Percentiles rank a stretch among this genome's conserved stretches.
Conservation (phyloP, 345 rosid genomes). For the Eucalyptus decipiens region DNA sequence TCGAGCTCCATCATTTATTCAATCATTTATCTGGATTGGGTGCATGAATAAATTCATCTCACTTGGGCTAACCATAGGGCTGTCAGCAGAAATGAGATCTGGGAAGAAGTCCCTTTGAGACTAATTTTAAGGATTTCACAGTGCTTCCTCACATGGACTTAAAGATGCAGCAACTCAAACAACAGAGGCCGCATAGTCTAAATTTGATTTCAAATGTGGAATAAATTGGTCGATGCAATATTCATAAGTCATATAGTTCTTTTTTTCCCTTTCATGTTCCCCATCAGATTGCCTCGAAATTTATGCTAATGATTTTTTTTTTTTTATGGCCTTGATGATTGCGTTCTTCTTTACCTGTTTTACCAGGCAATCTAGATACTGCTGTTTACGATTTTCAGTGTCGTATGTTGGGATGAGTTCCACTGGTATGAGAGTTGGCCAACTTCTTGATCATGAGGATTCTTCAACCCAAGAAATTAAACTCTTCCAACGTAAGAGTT, state of each 20-base stretch:
- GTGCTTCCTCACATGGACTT: background rate
- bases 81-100: background rate
- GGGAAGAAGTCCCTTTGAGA: background rate
- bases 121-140: background rate
- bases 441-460: conserved; percentile 23
- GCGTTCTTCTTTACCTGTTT: background rate
- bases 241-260: background rate
- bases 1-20: background rate
- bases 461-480: conserved; percentile 26
- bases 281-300: background rate
- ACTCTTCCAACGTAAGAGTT: conserved; percentile 29
- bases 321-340: background rate
- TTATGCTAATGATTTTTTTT: background rate
- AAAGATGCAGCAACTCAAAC: background rate
- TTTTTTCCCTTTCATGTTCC: background rate
- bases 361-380: conserved; percentile 14
- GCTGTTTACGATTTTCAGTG: conserved; percentile 5
- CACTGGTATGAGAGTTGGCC: conserved; percentile 30
- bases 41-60: background rate
- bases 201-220: background rate
- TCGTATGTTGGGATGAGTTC: conserved; percentile 49
- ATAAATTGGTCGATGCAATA: background rate
- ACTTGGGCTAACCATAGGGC: background rate
- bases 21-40: background rate
- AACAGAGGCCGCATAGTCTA: background rate